These are phyloP conservation scores for Sporisorium iseilematis-ciliati DNA, from an alignment of 1,284 basidiomycete species.

Conservation along the genomic window DNA sequence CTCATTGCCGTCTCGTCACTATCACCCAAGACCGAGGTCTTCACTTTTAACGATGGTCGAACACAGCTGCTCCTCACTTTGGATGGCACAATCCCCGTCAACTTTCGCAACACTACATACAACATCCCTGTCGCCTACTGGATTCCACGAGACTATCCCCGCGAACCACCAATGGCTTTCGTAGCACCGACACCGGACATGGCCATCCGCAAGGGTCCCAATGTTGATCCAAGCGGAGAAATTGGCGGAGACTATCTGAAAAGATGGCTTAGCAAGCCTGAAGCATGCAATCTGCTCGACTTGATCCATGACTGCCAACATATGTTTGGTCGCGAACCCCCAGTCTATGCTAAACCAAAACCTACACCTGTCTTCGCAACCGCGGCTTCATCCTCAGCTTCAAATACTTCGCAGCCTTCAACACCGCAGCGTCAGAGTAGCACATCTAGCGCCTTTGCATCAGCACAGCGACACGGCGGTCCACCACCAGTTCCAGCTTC, in stretches of 20 bases:
- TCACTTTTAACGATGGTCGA: conserved; percentile 95
- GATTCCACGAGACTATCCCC: conserved; percentile 71
- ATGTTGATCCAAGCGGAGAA: conserved; percentile 87
- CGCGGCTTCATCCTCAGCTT: conserved; percentile 8
- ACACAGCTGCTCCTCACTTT: conserved; percentile 89
- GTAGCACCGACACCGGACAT: conserved; percentile 94
- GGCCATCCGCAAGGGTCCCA: conserved; percentile 82
- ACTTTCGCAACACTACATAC: conserved; percentile 82
- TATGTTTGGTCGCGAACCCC: conserved; percentile 85
- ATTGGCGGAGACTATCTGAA: conserved; percentile 78
- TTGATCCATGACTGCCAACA: conserved; percentile 81
- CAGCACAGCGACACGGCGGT: conserved; percentile 11
- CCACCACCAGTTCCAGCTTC: conserved; percentile 34
- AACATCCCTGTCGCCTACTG: conserved; percentile 94
- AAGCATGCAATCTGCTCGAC: conserved; percentile 81
- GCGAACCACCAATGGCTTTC: conserved; percentile 85
- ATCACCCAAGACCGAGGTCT: conserved; percentile 89
- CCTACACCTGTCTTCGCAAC: conserved; percentile 52
- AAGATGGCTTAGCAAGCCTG: conserved; percentile 84
- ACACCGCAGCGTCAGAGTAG: conserved; percentile 37
- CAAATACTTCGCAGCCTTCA: conserved; percentile 10
- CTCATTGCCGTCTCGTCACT: conserved; percentile 78
- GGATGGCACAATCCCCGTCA: conserved; percentile 90
- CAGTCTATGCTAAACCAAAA: conserved; percentile 88
- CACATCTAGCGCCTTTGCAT: conserved; percentile 9